Conservation (phyloP, 176 grass and related monocot species). For the Dendrocalamus sinicus region DNA sequence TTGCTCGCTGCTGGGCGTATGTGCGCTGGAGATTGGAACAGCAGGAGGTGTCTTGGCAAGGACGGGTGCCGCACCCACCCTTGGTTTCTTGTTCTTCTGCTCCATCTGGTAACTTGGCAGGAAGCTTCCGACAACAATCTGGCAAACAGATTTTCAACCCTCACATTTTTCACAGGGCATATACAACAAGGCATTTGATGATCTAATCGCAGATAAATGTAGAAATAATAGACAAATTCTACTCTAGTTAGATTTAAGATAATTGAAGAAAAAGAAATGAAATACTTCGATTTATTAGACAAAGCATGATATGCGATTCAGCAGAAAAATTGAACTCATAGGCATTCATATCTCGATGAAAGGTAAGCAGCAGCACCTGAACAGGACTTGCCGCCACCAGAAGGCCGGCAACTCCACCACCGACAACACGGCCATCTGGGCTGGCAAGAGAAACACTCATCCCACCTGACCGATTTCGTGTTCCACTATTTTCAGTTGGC, state of each 20-base stretch:
- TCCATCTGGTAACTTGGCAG: slow-evolving; percentile 79
- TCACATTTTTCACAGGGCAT: not conserved
- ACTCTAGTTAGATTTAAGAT: not conserved
- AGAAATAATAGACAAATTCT: not conserved
- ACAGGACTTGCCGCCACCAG: slow-evolving; percentile 87
- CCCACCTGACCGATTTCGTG: slow-evolving; percentile 80
- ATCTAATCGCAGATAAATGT: not conserved
- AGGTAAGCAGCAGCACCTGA: slow-evolving; percentile 55
- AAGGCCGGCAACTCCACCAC: slow-evolving; percentile 80
- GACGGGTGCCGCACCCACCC: slow-evolving; percentile 21
- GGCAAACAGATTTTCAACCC: not conserved
- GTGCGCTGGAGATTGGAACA: slow-evolving; percentile 53
- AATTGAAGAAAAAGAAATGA: not conserved
- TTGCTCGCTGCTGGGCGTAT: slow-evolving; percentile 50
- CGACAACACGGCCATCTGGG: slow-evolving; percentile 85
- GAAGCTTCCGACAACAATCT: slow-evolving; percentile 93
- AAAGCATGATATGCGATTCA: not conserved
- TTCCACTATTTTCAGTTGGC: slow-evolving; percentile 78
- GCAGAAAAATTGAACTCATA: not conserved
- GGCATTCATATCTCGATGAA: not conserved
- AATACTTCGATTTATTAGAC: not conserved
- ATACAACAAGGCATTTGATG: not conserved
- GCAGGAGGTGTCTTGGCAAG: slow-evolving; percentile 48
- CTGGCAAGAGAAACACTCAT: slow-evolving; percentile 93
- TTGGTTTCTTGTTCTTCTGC: slow-evolving; percentile 75